Conservation (phyloP, 176 grass and related monocot genomes). For the Secale cereale region DNA sequence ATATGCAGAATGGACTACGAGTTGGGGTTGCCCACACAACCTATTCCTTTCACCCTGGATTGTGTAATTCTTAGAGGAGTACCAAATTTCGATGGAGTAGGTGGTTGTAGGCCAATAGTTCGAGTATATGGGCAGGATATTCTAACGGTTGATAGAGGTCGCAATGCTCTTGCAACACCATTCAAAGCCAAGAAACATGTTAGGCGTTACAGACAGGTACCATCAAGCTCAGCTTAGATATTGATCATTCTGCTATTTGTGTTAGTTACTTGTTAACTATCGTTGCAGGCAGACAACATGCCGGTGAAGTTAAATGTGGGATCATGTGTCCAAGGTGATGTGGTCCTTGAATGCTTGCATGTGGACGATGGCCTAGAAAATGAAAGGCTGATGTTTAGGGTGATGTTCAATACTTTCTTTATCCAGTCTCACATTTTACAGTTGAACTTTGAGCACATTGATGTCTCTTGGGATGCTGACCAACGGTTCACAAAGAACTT, state of each 20-base stretch:
- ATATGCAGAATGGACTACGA: conserved; percentile 59
- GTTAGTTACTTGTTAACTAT: conserved; percentile 55
- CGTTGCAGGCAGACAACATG: conserved; percentile 72
- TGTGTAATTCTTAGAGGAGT: conserved; percentile 84
- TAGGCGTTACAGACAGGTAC: conserved; percentile 81
- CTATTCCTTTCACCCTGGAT: conserved; percentile 79
- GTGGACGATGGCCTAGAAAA: conserved; percentile 48
- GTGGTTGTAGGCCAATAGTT: conserved; percentile 77
- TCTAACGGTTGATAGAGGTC: conserved; percentile 41
- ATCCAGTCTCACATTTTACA: conserved; percentile 84
- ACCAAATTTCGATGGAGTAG: conserved; percentile 79
- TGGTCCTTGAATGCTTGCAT: conserved; percentile 87
- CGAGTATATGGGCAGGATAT: conserved; percentile 75
- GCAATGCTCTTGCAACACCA: conserved; percentile 39
- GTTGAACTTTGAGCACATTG: conserved; percentile 77
- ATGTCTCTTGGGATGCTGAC: conserved; percentile 68
- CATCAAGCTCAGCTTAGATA: not conserved
- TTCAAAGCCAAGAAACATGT: conserved; percentile 70
- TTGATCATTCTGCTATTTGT: conserved; percentile 31
- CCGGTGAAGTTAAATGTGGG: conserved; percentile 86
- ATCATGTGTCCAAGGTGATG: conserved; percentile 84
- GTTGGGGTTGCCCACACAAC: conserved; percentile 43
- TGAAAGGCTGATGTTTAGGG: conserved; percentile 77
- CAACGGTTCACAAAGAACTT: conserved; percentile 77
- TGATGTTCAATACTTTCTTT: conserved; percentile 95